Percentiles rank a stretch among this genome's conserved stretches.
phyloP scores from a whole-genome alignment of 192 early-diverging fungal genomes.

The Linnemannia zychae region DNA sequence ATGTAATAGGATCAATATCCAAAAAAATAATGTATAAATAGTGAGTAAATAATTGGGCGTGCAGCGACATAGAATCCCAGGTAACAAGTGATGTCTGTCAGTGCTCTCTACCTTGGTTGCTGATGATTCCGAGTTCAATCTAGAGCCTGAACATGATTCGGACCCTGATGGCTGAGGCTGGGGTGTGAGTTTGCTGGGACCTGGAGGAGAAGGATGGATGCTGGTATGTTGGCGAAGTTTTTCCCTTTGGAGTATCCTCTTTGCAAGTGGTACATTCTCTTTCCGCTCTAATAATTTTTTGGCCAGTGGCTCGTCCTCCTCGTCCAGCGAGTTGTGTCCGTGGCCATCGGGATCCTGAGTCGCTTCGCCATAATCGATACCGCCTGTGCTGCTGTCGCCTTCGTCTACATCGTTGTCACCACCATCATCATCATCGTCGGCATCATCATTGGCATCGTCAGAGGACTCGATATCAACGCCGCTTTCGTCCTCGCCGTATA shows the following conservation, averaged over 20 bases:
- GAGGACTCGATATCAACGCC: not conserved
- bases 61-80: not conserved
- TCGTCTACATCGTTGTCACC: not conserved
- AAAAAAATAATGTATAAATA: not conserved
- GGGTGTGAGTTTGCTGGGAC: not conserved
- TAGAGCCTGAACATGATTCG: not conserved
- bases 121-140: not conserved
- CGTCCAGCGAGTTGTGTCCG: not conserved
- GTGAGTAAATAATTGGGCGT: not conserved
- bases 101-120: not conserved
- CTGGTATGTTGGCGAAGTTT: not conserved
- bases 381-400: too few relatives aligned
- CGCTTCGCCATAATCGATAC: not conserved
- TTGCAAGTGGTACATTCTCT: not conserved
- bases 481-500: not conserved
- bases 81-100: not conserved
- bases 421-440: slow-evolving; percentile 32
- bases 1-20: not conserved
- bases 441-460: slow-evolving; percentile 14
- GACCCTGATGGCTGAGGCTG: not conserved
- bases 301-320: slow-evolving; percentile 12
- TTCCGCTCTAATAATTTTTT: not conserved
- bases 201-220: not conserved
- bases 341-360: not conserved
- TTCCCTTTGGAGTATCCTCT: slow-evolving; percentile 1